A percentile compares a stretch with the other conserved stretches of the same genome.
Conservation (phyloP, 1,284 basidiomycete species). For the Cerrena zonata region DNA sequence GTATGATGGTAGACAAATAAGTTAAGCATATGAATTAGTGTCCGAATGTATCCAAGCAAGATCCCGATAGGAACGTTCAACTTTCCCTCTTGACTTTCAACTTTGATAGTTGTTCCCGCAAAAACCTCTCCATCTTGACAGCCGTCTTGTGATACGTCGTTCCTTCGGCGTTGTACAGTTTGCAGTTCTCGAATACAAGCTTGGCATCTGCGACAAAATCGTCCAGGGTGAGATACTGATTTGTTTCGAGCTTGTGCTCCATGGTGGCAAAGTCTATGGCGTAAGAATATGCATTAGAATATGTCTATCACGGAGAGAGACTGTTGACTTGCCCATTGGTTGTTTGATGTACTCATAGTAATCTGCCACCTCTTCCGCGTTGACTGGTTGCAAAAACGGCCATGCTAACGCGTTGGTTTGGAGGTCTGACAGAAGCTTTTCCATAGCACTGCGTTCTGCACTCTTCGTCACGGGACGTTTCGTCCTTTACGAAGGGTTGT, state of each 20-base stretch:
- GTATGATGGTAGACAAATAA: background rate
- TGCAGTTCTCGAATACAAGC: constrained; percentile 88
- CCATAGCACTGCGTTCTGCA: constrained; percentile 65
- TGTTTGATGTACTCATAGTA: constrained; percentile 88
- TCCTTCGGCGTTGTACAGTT: constrained; percentile 81
- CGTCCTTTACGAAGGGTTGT: constrained; percentile 14
- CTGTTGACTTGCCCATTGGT: constrained; percentile 78
- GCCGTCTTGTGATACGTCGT: constrained; percentile 86
- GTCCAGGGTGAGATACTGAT: constrained; percentile 73
- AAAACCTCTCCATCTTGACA: constrained; percentile 70
- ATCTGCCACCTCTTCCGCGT: constrained; percentile 78
- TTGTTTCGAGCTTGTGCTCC: constrained; percentile 85
- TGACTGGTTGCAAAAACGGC: constrained; percentile 84
- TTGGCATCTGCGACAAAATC: constrained; percentile 77
- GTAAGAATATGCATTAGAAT: constrained; percentile 9
- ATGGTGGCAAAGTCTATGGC: constrained; percentile 82
- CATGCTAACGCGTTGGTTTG: constrained; percentile 79
- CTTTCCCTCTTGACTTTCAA: constrained; percentile 19
- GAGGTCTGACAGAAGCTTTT: constrained; percentile 79
- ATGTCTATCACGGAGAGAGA: background rate
- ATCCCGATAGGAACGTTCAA: constrained; percentile 3
- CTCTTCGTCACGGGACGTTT: constrained; percentile 42
- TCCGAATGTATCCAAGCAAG: background rate
- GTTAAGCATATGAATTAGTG: too few relatives aligned
- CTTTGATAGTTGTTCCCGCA: constrained; percentile 44